Base-by-base conservation (phyloP, 352 stramenopile genomes). In the Phytophthora palmivora region DNA sequence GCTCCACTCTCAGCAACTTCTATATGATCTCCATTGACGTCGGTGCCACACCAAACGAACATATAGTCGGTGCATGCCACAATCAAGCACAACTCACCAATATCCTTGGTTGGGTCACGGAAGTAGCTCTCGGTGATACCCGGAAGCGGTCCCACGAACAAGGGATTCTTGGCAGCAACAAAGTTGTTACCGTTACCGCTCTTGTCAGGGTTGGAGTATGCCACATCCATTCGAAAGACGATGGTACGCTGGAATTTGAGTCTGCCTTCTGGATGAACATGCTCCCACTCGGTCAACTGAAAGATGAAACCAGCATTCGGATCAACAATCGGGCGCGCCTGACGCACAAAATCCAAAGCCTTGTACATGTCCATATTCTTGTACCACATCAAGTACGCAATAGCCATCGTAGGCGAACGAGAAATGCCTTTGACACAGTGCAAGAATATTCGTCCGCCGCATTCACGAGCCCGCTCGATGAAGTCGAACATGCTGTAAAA, bases 401-500 rank as follows among this genome's bases (percentile, higher is more conserved):
- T 95, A 9, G 87, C 85, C 76, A 96, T 93, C 1, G 88, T 93
- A 15, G 88, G 88, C 1, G 88, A 96, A 32, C 88, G 74, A 22
- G 88, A 96, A 36, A 96, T 96, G 51, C 88, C 88, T 48, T 96
- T 96, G 5, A 96, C 72, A 53, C 88, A 96, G 48, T 96, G 88
- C 52, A 96, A 74, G 50, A 95, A 94, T 22, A 96, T 78, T 42
- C 90, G 88, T 19, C 88, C 87, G 22, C 83, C 79, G 30, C 67
- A 54, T 14, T 78, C 70, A 3, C 87, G 80, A 24, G 87, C 88
- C 26, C 73, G 77, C 60, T 96, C 88, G 39, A 96, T 95, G 34
- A 95, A 96, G 61, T 96, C 85, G 48, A 96, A 95, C 14, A 95
- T 76, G 57, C 77, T 92, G 75, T 95, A 94, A 58, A 96, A 95